Percentiles rank a stretch among this genome's conserved stretches.
These are phyloP conservation scores for Chenopodium album DNA, from an alignment of 148 eudicot genomes.

Conservation along the genomic window DNA sequence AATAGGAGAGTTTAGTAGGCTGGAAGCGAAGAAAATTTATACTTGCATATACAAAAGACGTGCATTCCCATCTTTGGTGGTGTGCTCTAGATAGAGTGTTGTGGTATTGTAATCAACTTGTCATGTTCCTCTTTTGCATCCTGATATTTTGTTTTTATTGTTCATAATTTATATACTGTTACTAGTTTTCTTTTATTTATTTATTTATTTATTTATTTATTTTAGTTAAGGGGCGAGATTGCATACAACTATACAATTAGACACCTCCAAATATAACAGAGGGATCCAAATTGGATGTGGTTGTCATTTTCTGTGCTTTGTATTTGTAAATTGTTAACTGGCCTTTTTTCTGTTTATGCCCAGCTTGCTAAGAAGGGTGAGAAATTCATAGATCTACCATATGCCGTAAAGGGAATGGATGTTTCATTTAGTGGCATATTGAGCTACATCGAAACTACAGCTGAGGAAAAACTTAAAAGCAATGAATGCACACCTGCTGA, in stretches of 20 bases:
- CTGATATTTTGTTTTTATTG: not conserved
- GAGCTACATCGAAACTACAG: slow-evolving; percentile 82
- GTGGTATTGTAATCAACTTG: not conserved
- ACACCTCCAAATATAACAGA: not conserved
- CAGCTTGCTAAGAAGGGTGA: slow-evolving; percentile 98
- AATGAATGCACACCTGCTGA: slow-evolving; percentile 86
- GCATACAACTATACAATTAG: not conserved
- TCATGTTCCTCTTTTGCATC: not conserved
- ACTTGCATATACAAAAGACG: no score
- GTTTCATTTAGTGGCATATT: slow-evolving; percentile 94
- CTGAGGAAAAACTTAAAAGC: slow-evolving; percentile 80
- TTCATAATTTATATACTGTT: not conserved
- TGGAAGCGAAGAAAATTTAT: not conserved
- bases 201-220: not conserved
- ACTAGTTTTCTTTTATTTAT: not conserved
- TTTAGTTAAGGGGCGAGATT: not conserved
- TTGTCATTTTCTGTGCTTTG: not conserved
- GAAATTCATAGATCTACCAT: slow-evolving; percentile 85
- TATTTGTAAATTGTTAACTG: not conserved
- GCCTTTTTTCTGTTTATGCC: slow-evolving; percentile 5
- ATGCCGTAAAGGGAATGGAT: slow-evolving; percentile 97
- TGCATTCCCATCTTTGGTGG: not conserved
- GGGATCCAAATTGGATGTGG: not conserved
- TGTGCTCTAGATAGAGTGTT: not conserved
- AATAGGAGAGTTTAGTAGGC: not conserved